Evolutionary conservation across 2,329 filamentous ascomycete species (phyloP), one percentile per base, ranked within the genome.

Genomic region (Botryotinia narcissicola): DNA sequence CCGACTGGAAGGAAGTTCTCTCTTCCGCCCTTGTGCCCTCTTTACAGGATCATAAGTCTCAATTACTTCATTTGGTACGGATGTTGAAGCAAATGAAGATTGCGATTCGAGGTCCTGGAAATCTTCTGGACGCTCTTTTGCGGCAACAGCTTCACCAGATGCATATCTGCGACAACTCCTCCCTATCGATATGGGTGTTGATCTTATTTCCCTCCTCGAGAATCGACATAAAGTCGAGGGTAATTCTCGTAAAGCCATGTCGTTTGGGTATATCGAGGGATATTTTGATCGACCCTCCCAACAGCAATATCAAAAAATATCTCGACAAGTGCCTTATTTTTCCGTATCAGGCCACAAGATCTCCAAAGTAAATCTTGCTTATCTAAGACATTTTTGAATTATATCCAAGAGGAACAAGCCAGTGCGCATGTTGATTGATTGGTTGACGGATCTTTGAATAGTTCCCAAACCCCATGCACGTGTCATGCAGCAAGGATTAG

Each of bases 11-110:
- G 82, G 82, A 32, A 84, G 79, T 73, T 82, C 72, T 54, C 75
- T 77, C 68, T 70, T 79, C 63, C 86, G 82, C 72, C 81, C 80
- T 71, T 82, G 81, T 51, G 85, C 83, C 71, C 82, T 82, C 64
- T 82, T 85, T 62, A 87, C 77, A 16, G 86, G 86, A 77, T 88
- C 85, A 75, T 83, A 89, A 66, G 75, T 77, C 71, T 84, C 80
- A 29, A 83, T 78, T n/a, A 81, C 76, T 29, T 83, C 81, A 64
- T 79, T 78, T 32, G 82, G 78, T 40, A 82, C 79, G 54, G 80
- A 76, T 66, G 80, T 79, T 18, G 80, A 77, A 25, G 81, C 75
- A 60, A 85, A 79, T 71, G 85, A 87, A 69, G 83, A 85, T 46
- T 83, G 78, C 44, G 82, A 78, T 77, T 88, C 85, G 37, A 88